Evolutionary conservation across 768 basidiomycete genomes (phyloP), one percentile per base, ranked within the genome.

Genomic region (Grammothele lineata): DNA sequence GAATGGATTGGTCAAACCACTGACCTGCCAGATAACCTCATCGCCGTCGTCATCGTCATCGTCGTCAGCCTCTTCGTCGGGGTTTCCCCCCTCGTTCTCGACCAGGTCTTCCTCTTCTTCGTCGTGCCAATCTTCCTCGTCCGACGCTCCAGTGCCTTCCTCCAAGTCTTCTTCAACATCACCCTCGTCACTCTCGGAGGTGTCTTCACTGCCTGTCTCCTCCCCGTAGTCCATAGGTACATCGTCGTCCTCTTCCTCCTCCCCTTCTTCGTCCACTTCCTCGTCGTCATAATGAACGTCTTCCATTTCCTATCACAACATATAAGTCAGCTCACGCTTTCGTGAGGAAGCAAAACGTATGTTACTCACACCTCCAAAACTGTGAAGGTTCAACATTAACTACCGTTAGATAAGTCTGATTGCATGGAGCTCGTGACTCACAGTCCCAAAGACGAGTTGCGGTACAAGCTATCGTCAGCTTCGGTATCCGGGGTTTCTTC

Each of bases 401-500:
- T n/a, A n/a, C n/a, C n/a, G n/a, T n/a, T n/a, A n/a, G n/a, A n/a
- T n/a, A n/a, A n/a, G n/a, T n/a, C n/a, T n/a, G n/a, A n/a, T n/a
- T n/a, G n/a, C n/a, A 35, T 23, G 11, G 14, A 27, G 17, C 24
- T 4, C n/a, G 21, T 37, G 11, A 72, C 82, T 55, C 59, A 84
- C 93, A 98, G 93, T 52, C 94, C 96, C 30, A 99, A 76, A 9
- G 96, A 90, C 1, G 96, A 98, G 64, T 92, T 93, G 37, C 94
- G 85, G 67, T 98, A 98, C 17, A 98, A 70, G 66, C 98, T 92
- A 4, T 92, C 91, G 1, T 92, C 91, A 62, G 89, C 87, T 62
- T 89, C 87, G 8, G 86, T 77, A 23, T 66, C 75, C 22, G 62
- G 66, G 27, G 71, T 78, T 42, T 75, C 80, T 6, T 69, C 71